Percentiles rank a stretch among this genome's conserved stretches.
Evolutionary conservation across 208 protist genomes (phyloP).

Genomic region (Angomonas ambiguus): DNA sequence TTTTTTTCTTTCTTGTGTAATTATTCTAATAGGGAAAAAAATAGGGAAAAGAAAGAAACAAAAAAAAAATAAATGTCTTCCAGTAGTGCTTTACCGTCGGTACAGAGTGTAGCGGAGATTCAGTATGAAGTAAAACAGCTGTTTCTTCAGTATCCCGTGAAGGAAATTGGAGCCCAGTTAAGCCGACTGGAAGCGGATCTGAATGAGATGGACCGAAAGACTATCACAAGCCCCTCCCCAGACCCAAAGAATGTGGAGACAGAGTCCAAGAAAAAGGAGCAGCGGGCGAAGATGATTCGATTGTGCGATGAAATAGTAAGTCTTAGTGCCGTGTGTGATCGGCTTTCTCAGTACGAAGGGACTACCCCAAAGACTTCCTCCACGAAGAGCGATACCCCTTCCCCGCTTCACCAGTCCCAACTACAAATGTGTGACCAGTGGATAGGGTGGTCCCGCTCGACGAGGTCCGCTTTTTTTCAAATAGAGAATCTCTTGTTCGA

Average conservation of each 20-base stretch:
- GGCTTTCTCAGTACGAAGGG: not conserved
- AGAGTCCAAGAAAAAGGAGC: not conserved
- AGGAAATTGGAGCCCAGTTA: not conserved
- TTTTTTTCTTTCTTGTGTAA: too few species aligned
- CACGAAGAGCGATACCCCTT: too few species aligned
- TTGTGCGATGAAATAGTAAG: not conserved
- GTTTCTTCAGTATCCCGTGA: not conserved
- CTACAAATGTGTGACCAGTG: not conserved
- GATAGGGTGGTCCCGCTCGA: not conserved
- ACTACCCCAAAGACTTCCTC: not conserved
- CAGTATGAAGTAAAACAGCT: slow-evolving; percentile 4
- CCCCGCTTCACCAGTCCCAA: too few species aligned
- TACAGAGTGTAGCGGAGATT: not conserved
- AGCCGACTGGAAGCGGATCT: not conserved
- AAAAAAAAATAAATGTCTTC: too few species aligned
- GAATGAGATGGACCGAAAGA: not conserved
- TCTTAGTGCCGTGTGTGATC: not conserved
- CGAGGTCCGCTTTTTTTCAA: not conserved
- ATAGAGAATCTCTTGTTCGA: not conserved
- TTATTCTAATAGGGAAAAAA: too few species aligned
- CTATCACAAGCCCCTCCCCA: not conserved
- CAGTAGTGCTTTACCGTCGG: too few species aligned
- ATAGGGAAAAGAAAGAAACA: not conserved
- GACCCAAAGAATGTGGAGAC: not conserved
- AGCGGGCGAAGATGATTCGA: not conserved